A percentile compares a stretch with the other conserved stretches of the same genome.
phyloP scores from a whole-genome alignment of 202 grass and related monocot genomes.

The Dendrocalamus latiflorus region DNA sequence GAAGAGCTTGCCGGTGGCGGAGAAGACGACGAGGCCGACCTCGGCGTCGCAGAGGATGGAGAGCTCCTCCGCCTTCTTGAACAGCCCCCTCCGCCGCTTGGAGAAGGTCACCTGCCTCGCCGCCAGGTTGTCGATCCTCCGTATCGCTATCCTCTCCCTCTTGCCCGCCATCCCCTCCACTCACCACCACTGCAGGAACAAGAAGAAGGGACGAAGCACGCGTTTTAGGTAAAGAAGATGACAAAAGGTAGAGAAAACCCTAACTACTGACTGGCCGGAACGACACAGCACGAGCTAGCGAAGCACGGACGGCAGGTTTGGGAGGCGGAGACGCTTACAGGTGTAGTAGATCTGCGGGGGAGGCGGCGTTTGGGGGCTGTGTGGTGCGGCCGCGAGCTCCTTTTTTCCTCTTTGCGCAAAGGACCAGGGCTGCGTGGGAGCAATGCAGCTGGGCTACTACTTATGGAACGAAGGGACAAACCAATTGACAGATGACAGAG shows the following conservation, averaged over 20 bases:
- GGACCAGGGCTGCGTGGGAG: neutral
- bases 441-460: constrained; percentile 18
- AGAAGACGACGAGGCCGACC: constrained; percentile 73
- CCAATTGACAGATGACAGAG: neutral
- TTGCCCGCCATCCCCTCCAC: constrained; percentile 23
- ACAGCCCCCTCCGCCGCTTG: constrained; percentile 62
- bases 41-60: too few species aligned
- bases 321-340: constrained; percentile 27
- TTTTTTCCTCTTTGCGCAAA: constrained; percentile 29
- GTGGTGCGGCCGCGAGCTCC: neutral
- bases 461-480: constrained; percentile 35
- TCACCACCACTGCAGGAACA: neutral
- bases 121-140: constrained; percentile 64
- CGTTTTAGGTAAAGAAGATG: neutral
- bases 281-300: too few species aligned
- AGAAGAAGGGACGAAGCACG: neutral
- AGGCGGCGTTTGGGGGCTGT: constrained; percentile 5
- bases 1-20: constrained; percentile 65
- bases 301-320: neutral
- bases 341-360: constrained; percentile 51
- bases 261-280: too few species aligned
- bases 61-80: constrained; percentile 89
- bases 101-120: constrained; percentile 78
- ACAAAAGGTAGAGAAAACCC: constrained; percentile 8
- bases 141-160: constrained; percentile 70